Conservation (phyloP, 2,329 filamentous ascomycete species). For the Trichoderma harzianum region DNA sequence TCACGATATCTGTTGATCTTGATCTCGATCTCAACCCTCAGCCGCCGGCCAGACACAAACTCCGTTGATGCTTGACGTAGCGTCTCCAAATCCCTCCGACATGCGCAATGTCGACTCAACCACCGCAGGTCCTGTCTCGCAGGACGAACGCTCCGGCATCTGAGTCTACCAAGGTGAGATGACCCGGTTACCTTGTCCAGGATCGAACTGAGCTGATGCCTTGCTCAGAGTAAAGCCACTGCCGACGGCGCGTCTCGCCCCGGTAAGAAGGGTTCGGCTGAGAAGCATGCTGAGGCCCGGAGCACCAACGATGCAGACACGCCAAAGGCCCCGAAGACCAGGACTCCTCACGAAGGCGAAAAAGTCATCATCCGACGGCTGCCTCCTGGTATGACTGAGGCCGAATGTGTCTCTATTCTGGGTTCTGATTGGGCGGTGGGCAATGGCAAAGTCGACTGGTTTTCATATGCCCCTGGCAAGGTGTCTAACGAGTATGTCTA, state of each 20-base stretch:
- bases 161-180: conserved; percentile 31
- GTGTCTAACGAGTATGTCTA: conserved; percentile 73
- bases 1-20: background rate
- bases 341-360: conserved; percentile 52
- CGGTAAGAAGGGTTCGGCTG: conserved; percentile 27
- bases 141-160: conserved; percentile 32
- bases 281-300: conserved; percentile 27
- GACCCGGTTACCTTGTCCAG: background rate
- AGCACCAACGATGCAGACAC: conserved; percentile 31
- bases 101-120: conserved; percentile 38
- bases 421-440: conserved; percentile 79
- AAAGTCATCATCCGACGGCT: conserved; percentile 84
- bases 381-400: conserved; percentile 77
- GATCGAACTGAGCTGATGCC: conserved; percentile 11
- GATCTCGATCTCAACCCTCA: background rate
- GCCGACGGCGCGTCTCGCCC: conserved; percentile 22
- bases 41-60: background rate
- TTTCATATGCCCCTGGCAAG: conserved; percentile 64
- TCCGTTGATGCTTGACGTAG: background rate
- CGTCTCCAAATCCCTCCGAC: conserved; percentile 20
- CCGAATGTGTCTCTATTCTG: conserved; percentile 69
- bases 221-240: conserved; percentile 19
- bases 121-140: conserved; percentile 36
- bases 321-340: conserved; percentile 30
- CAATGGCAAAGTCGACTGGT: conserved; percentile 82